Evolutionary conservation across 108 stramenopile species (phyloP).

Genomic region (Discostella stelligeroides): DNA sequence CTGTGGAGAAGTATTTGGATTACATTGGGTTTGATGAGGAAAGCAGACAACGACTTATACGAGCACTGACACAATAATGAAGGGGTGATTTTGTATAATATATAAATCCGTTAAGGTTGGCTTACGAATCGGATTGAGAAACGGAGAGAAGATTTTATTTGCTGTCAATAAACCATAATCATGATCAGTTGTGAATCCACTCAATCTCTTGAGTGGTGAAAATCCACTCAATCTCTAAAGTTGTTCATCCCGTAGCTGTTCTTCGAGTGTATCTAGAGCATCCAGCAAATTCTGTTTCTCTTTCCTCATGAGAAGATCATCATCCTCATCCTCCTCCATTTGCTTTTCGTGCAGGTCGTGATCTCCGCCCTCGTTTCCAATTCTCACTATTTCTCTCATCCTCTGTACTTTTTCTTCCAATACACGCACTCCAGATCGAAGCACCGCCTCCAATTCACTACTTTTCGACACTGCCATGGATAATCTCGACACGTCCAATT

Average conservation of each 20-base stretch:
- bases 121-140: not conserved
- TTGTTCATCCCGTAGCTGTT: not conserved
- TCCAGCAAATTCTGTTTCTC: not conserved
- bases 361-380: not conserved
- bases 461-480: not conserved
- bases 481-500: not conserved
- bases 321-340: not conserved
- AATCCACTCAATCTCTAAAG: too few relatives aligned
- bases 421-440: slow-evolving; percentile 10
- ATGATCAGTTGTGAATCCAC: not conserved
- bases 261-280: not conserved
- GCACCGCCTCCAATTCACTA: slow-evolving; percentile 10
- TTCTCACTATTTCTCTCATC: not conserved
- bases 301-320: not conserved
- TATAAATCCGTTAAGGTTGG: too few relatives aligned
- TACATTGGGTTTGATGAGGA: slow-evolving; percentile 88
- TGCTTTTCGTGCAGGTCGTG: not conserved
- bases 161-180: not conserved
- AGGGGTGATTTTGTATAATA: slow-evolving; percentile 1
- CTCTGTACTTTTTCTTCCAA: slow-evolving; percentile 1
- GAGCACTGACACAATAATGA: slow-evolving; percentile 60
- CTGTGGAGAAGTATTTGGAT: slow-evolving; percentile 86
- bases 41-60: slow-evolving; percentile 67
- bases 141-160: not conserved
- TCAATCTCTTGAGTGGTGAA: too few relatives aligned